phyloP scores from a whole-genome alignment of 352 stramenopile genomes.

The Phytophthora ohioensis region DNA sequence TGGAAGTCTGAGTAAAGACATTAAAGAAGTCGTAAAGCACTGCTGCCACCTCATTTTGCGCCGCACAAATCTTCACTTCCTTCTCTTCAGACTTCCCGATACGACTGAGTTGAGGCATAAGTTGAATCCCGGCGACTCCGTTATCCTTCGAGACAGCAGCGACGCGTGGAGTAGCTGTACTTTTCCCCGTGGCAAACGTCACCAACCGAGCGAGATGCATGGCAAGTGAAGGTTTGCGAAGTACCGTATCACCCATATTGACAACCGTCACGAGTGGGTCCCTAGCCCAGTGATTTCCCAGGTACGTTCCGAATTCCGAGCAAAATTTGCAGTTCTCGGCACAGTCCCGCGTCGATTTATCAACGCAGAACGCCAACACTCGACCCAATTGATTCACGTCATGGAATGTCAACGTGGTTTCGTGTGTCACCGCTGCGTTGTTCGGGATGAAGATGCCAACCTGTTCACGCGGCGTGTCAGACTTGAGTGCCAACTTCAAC shows the following conservation, averaged over 20 bases:
- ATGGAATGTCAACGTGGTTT: constrained; percentile 17
- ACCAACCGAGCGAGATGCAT: constrained; percentile 29
- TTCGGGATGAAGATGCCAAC: constrained; percentile 23
- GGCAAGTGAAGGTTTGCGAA: constrained; percentile 24
- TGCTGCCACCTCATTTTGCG: constrained; percentile 15
- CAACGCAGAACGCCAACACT: constrained; percentile 26
- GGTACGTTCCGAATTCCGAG: constrained; percentile 12
- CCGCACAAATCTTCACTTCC: constrained; percentile 2
- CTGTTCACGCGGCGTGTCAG: constrained; percentile 9
- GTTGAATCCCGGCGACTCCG: background rate
- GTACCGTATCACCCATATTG: constrained; percentile 16
- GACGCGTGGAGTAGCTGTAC: constrained; percentile 1
- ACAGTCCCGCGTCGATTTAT: background rate
- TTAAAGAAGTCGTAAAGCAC: constrained; percentile 37
- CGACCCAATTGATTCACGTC: constrained; percentile 29
- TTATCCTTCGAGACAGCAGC: constrained; percentile 9
- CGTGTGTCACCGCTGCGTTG: background rate
- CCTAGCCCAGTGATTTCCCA: constrained; percentile 19
- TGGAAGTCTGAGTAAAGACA: background rate
- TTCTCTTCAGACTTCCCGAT: background rate
- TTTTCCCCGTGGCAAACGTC: constrained; percentile 10
- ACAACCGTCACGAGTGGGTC: constrained; percentile 25
- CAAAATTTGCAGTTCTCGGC: constrained; percentile 26
- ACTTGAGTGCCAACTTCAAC: constrained; percentile 26
- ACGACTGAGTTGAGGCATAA: constrained; percentile 10